These are phyloP conservation scores for Kazachstania bromeliacearum DNA, from an alignment of 805 yeast species.

Conservation along the genomic window DNA sequence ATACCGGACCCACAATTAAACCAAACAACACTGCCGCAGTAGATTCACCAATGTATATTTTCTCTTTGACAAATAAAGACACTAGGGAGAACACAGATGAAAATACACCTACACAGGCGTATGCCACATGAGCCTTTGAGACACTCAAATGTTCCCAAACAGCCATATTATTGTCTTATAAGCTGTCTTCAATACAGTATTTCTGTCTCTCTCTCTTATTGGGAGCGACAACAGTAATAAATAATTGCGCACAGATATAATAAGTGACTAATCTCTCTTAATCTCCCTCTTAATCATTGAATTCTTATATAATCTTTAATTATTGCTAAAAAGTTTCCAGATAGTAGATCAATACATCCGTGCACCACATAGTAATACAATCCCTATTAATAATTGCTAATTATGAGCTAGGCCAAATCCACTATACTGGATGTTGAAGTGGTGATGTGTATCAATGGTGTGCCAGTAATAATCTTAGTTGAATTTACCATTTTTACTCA, in stretches of 20 bases:
- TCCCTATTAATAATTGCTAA: too few relatives aligned
- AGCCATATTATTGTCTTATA: conserved; percentile 14
- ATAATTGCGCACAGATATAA: neutral
- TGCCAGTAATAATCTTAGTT: neutral
- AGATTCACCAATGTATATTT: conserved; percentile 83
- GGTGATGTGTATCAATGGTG: too few relatives aligned
- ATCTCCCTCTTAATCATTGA: too few relatives aligned
- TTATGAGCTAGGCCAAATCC: too few relatives aligned
- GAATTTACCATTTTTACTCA: neutral
- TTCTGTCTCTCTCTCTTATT: neutral
- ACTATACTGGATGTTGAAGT: too few relatives aligned
- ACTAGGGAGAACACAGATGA: conserved; percentile 70
- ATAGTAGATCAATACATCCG: too few relatives aligned
- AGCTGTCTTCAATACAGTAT: too few relatives aligned
- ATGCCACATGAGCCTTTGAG: conserved; percentile 71
- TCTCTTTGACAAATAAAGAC: conserved; percentile 75
- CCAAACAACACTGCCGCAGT: conserved; percentile 83
- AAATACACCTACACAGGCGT: conserved; percentile 80
- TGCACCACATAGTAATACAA: too few relatives aligned
- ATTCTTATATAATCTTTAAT: too few relatives aligned
- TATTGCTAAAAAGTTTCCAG: too few relatives aligned
- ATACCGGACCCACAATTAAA: conserved; percentile 80
- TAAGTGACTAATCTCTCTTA: neutral
- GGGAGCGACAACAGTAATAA: neutral
- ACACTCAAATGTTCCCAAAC: conserved; percentile 29